These are phyloP conservation scores for Botryotinia calthae DNA, from an alignment of 2,329 filamentous ascomycete species.

Conservation along the genomic window DNA sequence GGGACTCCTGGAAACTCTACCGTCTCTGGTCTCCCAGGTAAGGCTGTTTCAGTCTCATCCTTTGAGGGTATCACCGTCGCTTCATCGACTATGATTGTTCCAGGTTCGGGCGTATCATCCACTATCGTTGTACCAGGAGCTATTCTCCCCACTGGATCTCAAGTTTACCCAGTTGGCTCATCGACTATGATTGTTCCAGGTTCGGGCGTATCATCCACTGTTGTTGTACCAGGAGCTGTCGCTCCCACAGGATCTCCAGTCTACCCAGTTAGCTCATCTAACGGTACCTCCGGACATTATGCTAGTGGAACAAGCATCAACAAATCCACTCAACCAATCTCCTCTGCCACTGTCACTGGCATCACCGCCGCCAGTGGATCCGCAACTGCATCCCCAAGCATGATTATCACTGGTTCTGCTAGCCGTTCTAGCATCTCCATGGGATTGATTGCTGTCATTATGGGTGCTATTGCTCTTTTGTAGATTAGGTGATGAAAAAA, in stretches of 20 bases:
- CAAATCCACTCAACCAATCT: neutral
- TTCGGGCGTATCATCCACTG: no score
- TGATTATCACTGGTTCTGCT: conserved; percentile 11
- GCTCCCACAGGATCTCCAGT: neutral
- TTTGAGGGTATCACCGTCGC: neutral
- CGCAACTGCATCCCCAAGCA: neutral
- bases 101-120: neutral
- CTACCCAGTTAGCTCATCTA: neutral
- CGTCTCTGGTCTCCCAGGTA: neutral
- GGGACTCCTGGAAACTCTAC: neutral
- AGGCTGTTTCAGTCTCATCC: neutral
- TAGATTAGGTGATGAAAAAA: conserved; percentile 3
- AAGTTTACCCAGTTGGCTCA: neutral
- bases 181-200: neutral
- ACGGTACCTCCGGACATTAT: neutral
- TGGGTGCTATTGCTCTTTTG: conserved; percentile 14
- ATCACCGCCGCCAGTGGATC: neutral
- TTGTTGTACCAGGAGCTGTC: neutral
- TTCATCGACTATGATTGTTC: neutral
- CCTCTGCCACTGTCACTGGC: neutral
- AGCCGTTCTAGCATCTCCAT: conserved; percentile 11
- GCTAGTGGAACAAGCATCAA: neutral
- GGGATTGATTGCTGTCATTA: neutral
- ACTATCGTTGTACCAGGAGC: neutral
- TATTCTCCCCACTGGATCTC: neutral